Evolutionary conservation across 2,329 filamentous ascomycete genomes (phyloP), one percentile per base, ranked within the genome.

Genomic region (Alternaria viburni): DNA sequence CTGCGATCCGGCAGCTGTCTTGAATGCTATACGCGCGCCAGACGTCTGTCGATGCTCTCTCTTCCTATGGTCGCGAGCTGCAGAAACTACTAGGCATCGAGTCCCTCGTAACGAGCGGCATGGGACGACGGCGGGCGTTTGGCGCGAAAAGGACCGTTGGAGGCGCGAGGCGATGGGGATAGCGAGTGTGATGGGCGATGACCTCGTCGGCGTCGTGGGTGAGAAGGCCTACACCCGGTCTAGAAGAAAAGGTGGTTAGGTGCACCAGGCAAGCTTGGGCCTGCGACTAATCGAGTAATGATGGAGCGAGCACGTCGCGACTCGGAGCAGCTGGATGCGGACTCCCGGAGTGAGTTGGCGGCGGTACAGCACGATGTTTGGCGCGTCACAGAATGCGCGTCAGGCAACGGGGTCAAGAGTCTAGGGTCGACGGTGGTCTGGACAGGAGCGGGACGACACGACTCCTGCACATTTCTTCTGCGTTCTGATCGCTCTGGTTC

Each of bases 241-340:
- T 68, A 61, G 67, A 67, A 67, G 71, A 73, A 73, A 72, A 67
- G 67, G 69, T 71, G 65, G 10, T 62, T 62, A 62, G 60, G 56
- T 62, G 60, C 66, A 72, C 56, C 51, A 57, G 54, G 49, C 64
- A 57, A 71, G 71, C 71, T 74, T 67, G 66, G 69, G 67, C 68
- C 62, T 65, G 64, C 60, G 68, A 65, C 67, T 69, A 73, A 65
- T 65, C 63, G 65, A 62, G 67, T 59, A 67, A 66, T 68, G 69
- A 70, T 66, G 69, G 66, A 61, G 64, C 63, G 65, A 59, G 64
- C 63, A 57, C 59, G 45, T 56, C 51, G 58, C 61, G 55, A 61
- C 44, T 57, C 61, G 61, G 65, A 57, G 25, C 65, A 36, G 54
- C 56, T 46, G 57, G 41, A 54, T 57, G 59, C 61, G 58, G 54